A percentile compares a stretch with the other conserved stretches of the same genome.
Evolutionary conservation across 2,329 filamentous ascomycete species (phyloP).

Genomic region (Furcasterigmium furcatum): DNA sequence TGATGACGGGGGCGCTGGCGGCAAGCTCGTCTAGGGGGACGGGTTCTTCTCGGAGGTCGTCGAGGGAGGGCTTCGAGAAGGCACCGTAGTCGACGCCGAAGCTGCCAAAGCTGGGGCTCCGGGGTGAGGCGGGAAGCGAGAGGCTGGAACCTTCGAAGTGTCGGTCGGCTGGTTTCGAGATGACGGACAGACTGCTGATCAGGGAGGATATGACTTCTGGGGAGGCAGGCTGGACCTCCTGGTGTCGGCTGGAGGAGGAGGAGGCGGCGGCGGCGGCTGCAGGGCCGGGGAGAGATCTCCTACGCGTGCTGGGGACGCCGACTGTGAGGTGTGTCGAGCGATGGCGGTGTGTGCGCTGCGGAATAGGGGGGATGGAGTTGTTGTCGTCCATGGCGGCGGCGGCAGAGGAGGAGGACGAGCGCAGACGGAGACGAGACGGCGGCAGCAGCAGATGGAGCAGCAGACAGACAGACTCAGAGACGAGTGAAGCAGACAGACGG

Average conservation of each 20-base stretch:
- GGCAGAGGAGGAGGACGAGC: background rate
- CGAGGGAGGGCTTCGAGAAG: constrained; percentile 50
- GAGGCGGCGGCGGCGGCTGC: constrained; percentile 6
- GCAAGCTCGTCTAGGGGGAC: constrained; percentile 56
- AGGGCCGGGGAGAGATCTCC: constrained; percentile 8
- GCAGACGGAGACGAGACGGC: background rate
- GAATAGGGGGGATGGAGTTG: constrained; percentile 13
- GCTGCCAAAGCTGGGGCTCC: constrained; percentile 37
- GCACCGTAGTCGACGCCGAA: constrained; percentile 75
- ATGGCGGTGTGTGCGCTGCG: constrained; percentile 12
- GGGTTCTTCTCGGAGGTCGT: constrained; percentile 43
- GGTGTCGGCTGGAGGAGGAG: constrained; percentile 11
- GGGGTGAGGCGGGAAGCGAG: constrained; percentile 34
- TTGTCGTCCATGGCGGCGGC: constrained; percentile 11
- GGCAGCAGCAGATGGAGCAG: background rate
- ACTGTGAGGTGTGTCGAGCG: too few relatives aligned
- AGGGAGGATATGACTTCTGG: constrained; percentile 69
- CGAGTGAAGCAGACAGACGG: too few relatives aligned
- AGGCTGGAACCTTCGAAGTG: constrained; percentile 62
- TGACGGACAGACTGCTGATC: constrained; percentile 69
- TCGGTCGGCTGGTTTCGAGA: constrained; percentile 62
- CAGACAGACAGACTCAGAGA: constrained; percentile 6
- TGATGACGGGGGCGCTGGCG: constrained; percentile 67
- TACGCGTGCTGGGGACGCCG: constrained; percentile 6
- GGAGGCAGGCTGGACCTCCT: constrained; percentile 44